Conservation (phyloP, 352 stramenopile genomes). For the Pythium aristosporum region DNA sequence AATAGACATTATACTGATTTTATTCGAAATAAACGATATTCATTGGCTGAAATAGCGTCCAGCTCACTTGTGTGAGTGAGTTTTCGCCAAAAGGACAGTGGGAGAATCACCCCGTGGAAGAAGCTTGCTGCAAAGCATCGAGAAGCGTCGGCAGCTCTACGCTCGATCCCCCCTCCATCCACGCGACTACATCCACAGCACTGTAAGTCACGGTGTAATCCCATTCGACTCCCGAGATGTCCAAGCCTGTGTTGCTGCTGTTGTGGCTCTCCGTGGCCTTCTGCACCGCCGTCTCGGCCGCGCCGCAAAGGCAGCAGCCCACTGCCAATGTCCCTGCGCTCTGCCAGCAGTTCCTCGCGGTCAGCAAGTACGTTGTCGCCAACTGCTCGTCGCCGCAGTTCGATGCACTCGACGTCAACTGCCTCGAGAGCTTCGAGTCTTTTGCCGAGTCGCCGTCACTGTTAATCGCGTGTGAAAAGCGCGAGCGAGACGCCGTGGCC, state of each 20-base stretch:
- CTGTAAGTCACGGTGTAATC: background rate
- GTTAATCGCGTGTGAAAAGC: constrained; percentile 39
- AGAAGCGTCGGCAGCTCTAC: no score
- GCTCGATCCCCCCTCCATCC: no score
- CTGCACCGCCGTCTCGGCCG: background rate
- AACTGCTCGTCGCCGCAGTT: constrained; percentile 29
- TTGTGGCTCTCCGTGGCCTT: background rate
- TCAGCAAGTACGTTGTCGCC: constrained; percentile 44
- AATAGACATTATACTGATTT: background rate
- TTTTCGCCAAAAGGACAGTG: no score
- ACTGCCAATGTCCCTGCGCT: constrained; percentile 3
- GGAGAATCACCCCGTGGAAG: no score
- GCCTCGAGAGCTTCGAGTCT: constrained; percentile 50
- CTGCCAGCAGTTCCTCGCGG: constrained; percentile 38
- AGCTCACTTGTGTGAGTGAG: no score
- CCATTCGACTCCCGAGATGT: background rate
- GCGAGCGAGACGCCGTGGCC: constrained; percentile 12
- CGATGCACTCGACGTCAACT: constrained; percentile 26
- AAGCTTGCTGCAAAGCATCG: no score
- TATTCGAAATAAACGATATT: background rate
- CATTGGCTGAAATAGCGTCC: constrained; percentile 4
- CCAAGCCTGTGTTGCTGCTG: background rate
- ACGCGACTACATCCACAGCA: no score
- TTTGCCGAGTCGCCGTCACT: constrained; percentile 43
- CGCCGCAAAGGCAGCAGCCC: background rate